A percentile compares a stretch with the other conserved stretches of the same genome.
These are phyloP conservation scores for Xylariaceae sp. DNA, from an alignment of 2,329 filamentous ascomycete genomes.

Conservation along the genomic window DNA sequence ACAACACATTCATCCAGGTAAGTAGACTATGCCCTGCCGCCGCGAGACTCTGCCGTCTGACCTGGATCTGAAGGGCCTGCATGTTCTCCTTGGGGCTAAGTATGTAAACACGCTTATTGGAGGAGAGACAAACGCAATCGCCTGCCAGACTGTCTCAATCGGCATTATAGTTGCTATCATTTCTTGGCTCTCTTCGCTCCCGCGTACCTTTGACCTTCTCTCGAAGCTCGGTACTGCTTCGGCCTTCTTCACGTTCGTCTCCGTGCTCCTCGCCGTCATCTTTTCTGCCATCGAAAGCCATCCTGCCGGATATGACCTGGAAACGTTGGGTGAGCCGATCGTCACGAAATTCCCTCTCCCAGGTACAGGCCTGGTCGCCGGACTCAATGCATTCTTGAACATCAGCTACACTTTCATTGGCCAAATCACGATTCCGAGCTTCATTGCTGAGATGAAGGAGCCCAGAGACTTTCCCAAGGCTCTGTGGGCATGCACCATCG, in stretches of 20 bases:
- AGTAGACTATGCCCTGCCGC: slow-evolving; percentile 8
- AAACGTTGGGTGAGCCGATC: slow-evolving; percentile 55
- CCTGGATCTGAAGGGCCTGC: slow-evolving; percentile 55
- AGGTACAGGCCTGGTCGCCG: slow-evolving; percentile 75
- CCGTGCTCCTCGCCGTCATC: slow-evolving; percentile 76
- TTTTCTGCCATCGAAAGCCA: slow-evolving; percentile 75
- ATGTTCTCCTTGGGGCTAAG: slow-evolving; percentile 79
- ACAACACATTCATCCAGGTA: slow-evolving; percentile 87
- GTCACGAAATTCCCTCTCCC: slow-evolving; percentile 64
- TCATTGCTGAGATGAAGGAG: slow-evolving; percentile 89
- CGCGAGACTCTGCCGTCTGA: slow-evolving; percentile 8
- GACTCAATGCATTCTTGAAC: slow-evolving; percentile 86
- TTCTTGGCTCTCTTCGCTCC: slow-evolving; percentile 75
- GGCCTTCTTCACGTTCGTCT: slow-evolving; percentile 85
- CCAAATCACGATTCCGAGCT: slow-evolving; percentile 88
- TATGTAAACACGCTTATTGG: slow-evolving; percentile 86
- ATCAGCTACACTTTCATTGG: slow-evolving; percentile 96
- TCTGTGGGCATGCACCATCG: slow-evolving; percentile 84
- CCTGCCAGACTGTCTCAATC: slow-evolving; percentile 75
- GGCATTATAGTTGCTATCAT: slow-evolving; percentile 69
- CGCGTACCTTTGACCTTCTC: slow-evolving; percentile 77
- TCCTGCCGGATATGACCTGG: slow-evolving; percentile 61
- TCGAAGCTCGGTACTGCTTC: slow-evolving; percentile 75
- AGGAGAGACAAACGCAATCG: slow-evolving; percentile 53
- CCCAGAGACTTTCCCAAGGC: slow-evolving; percentile 87